Base-by-base conservation (phyloP, 176 grass and related monocot species). In the Melocanna baccifera region DNA sequence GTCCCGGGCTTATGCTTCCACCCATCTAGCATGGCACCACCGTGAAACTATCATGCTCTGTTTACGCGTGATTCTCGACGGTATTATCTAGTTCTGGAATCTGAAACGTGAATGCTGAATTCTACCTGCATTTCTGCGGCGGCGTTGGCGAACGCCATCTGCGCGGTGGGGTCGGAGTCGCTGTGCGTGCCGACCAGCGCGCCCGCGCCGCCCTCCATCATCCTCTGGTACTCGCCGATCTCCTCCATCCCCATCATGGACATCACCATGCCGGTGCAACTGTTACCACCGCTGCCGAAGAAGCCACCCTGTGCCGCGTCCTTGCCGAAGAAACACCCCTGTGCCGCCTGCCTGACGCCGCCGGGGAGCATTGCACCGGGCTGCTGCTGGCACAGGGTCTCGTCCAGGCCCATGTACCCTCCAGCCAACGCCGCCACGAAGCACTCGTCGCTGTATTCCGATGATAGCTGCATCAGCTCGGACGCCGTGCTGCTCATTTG, bases 81-180 rank as follows among this genome's bases (percentile, higher is more conserved):
- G 76, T 52, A 20, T 53, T 51, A 20, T 57, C 32, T 79, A 58
- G 20, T 59, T 66, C 71, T 28, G 52, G 78, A 41, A 15, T 53
- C 57, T 42, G 58, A 78, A 42, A 64, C 25, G 28, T 5, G 18
- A 66, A 25, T 71, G 66, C 64, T 9, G 50, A 30, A 39, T 13
- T 74, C 43, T 93, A 96, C 94, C 91, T 97, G 94, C 90, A 91
- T 87, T 62, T 99, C 88, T 19, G 78, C 75, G 83, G 89, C 22
- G 85, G 63, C 80, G 42, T 75, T 69, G 30, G 45, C 79, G 82
- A 88, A 88, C 26, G 63, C 71, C 78, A 87, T 83, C 65, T 76
- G 69, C 47, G 76, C 37, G n/a, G 77, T 65, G 19, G 81, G 19
- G 45, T 94, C 80, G 26, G 74, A 81, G 25, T 80, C 65, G 32